Conservation (phyloP, 2,329 filamentous ascomycete genomes). For the Scleromitrula shiraiana region DNA sequence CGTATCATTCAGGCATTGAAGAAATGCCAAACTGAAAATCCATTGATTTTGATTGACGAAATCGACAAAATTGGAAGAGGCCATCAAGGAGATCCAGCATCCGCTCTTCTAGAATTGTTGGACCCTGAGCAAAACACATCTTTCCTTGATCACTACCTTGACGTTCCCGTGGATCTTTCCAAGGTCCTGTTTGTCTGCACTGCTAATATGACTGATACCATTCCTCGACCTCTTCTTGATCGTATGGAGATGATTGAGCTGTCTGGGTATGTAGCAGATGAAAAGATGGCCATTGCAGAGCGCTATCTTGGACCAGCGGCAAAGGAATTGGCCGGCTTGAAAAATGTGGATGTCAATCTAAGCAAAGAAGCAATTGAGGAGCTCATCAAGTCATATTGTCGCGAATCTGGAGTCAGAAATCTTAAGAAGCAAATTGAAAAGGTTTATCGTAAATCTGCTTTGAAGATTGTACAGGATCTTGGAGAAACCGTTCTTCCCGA, state of each 20-base stretch:
- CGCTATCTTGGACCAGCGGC: slow-evolving; percentile 86
- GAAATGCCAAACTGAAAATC: slow-evolving; percentile 98
- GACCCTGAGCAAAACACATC: slow-evolving; percentile 97
- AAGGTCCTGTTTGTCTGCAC: slow-evolving; percentile 99
- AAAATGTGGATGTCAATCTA: slow-evolving; percentile 83
- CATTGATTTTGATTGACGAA: slow-evolving; percentile 91
- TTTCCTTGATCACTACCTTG: slow-evolving; percentile 97
- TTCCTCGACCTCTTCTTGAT: slow-evolving; percentile 85
- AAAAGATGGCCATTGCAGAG: slow-evolving; percentile 98
- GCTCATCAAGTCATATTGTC: slow-evolving; percentile 96
- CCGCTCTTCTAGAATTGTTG: slow-evolving; percentile 83
- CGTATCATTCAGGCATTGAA: slow-evolving; percentile 97
- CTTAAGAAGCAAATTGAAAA: slow-evolving; percentile 99
- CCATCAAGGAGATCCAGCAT: slow-evolving; percentile 93
- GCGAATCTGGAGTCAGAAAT: slow-evolving; percentile 93
- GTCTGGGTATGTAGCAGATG: slow-evolving; percentile 92
- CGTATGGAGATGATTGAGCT: slow-evolving; percentile 97
- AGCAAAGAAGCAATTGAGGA: slow-evolving; percentile 85
- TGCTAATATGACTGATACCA: slow-evolving; percentile 97
- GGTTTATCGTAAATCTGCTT: slow-evolving; percentile 91
- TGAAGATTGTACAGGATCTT: slow-evolving; percentile 94
- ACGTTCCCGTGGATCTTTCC: slow-evolving; percentile 92
- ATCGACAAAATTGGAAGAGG: slow-evolving; percentile 97
- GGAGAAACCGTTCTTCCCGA: slow-evolving; percentile 79
- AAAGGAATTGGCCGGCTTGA: slow-evolving; percentile 86